Conservation (phyloP, 768 basidiomycete genomes). For the Hypholoma fasciculare region DNA sequence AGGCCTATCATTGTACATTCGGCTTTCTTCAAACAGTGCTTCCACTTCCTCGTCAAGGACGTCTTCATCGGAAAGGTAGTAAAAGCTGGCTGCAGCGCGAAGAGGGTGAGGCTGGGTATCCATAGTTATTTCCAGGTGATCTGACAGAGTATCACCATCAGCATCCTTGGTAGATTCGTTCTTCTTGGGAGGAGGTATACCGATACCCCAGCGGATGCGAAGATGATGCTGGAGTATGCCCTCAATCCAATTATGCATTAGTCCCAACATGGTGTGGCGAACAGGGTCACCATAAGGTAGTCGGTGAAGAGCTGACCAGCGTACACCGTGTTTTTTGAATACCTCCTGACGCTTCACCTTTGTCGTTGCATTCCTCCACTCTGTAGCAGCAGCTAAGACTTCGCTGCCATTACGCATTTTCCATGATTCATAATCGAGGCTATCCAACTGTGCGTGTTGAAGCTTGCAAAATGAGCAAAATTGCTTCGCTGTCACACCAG, state of each 20-base stretch:
- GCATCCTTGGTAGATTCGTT: background rate
- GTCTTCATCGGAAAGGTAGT: no score
- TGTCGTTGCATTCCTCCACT: slow-evolving; percentile 15
- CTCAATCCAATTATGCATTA: slow-evolving; percentile 28
- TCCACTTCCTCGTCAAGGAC: no score
- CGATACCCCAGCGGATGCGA: background rate
- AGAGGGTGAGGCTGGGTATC: background rate
- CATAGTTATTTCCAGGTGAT: no score
- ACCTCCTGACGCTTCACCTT: slow-evolving; percentile 13
- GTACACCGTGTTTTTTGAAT: slow-evolving; percentile 16
- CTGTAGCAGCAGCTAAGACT: slow-evolving; percentile 9
- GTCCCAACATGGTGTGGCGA: slow-evolving; percentile 20
- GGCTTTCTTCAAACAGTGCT: no score
- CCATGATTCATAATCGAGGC: slow-evolving; percentile 6
- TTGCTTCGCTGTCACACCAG: slow-evolving; percentile 14
- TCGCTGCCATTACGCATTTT: slow-evolving; percentile 9
- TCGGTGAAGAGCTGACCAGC: slow-evolving; percentile 19
- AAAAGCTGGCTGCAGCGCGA: no score
- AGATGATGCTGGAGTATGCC: slow-evolving; percentile 15
- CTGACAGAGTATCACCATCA: background rate
- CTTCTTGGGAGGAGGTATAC: background rate
- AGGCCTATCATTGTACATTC: no score
- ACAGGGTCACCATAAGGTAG: slow-evolving; percentile 24
- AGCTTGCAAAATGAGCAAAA: slow-evolving; percentile 21
- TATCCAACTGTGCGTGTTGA: slow-evolving; percentile 3